A percentile compares a stretch with the other conserved stretches of the same genome.
These are phyloP conservation scores for Anisodus acutangulus DNA, from an alignment of 257 asterid genomes.

Conservation along the genomic window DNA sequence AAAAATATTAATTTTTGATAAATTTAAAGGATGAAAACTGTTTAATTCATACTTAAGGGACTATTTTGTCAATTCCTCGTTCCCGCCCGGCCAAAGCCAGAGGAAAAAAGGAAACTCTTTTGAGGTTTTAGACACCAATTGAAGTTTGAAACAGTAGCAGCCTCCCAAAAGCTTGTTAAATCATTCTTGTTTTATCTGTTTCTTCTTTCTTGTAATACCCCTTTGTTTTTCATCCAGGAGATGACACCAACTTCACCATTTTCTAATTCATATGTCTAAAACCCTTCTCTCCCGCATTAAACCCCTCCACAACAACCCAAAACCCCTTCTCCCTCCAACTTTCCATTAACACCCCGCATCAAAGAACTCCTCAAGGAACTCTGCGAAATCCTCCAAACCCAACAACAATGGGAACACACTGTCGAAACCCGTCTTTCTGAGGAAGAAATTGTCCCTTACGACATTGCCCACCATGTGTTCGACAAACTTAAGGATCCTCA, in stretches of 20 bases:
- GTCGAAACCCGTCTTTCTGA: constrained; percentile 60
- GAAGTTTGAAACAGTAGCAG: too few species aligned
- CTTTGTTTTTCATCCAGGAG: constrained; percentile 21
- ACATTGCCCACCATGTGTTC: constrained; percentile 86
- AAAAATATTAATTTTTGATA: too few species aligned
- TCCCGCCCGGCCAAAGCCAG: too few species aligned
- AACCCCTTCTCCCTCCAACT: constrained; percentile 37
- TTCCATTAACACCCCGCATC: constrained; percentile 46
- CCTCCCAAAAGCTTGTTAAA: too few species aligned
- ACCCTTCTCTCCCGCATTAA: constrained; percentile 64
- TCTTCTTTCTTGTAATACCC: background rate
- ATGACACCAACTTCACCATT: background rate
- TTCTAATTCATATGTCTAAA: constrained; percentile 65
- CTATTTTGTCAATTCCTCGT: too few species aligned
- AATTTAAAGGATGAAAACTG: too few species aligned
- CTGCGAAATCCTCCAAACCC: constrained; percentile 63
- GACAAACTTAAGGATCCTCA: constrained; percentile 75
- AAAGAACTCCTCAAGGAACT: constrained; percentile 55
- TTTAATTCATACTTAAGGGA: too few species aligned
- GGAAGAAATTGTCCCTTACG: constrained; percentile 63
- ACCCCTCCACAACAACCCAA: constrained; percentile 55
- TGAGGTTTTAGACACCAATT: background rate
- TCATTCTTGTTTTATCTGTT: background rate
- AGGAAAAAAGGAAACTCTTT: too few species aligned
- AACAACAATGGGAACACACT: constrained; percentile 59